Percentiles rank a stretch among this genome's conserved stretches.
phyloP scores from a whole-genome alignment of 2,329 filamentous ascomycete species.

The Mariannaea sp. region DNA sequence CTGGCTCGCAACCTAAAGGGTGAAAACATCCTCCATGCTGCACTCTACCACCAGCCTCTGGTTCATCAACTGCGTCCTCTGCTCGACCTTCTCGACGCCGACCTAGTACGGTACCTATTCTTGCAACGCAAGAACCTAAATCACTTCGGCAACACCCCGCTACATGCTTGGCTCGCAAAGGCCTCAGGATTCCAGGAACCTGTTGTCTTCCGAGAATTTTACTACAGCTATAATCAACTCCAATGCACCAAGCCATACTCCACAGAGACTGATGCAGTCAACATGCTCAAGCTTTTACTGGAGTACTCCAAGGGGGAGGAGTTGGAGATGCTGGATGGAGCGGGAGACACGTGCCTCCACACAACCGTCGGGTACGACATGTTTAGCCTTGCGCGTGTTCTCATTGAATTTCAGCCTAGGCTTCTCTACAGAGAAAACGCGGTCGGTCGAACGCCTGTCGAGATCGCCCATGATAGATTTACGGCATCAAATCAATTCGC shows the following conservation, averaged over 20 bases:
- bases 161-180: slow-evolving; percentile 62
- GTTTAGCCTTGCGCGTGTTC: slow-evolving; percentile 44
- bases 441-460: slow-evolving; percentile 73
- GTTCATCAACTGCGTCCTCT: slow-evolving; percentile 50
- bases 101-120: slow-evolving; percentile 62
- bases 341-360: slow-evolving; percentile 70
- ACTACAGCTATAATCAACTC: slow-evolving; percentile 18
- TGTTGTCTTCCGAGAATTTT: slow-evolving; percentile 17
- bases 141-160: slow-evolving; percentile 63
- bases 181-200: slow-evolving; percentile 28
- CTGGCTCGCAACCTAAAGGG: slow-evolving; percentile 62
- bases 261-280: slow-evolving; percentile 40
- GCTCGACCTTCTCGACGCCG: slow-evolving; percentile 61
- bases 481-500: slow-evolving; percentile 47
- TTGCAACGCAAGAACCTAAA: slow-evolving; percentile 59
- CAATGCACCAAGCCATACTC: slow-evolving; percentile 31
- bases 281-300: slow-evolving; percentile 56
- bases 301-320: slow-evolving; percentile 61
- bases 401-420: slow-evolving; percentile 61
- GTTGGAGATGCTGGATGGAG: slow-evolving; percentile 63
- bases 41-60: slow-evolving; percentile 44
- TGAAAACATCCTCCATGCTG: slow-evolving; percentile 71
- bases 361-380: slow-evolving; percentile 51
- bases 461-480: slow-evolving; percentile 65
- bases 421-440: slow-evolving; percentile 75